Conservation (phyloP, 176 grass and related monocot species). For the Triticum urartu region DNA sequence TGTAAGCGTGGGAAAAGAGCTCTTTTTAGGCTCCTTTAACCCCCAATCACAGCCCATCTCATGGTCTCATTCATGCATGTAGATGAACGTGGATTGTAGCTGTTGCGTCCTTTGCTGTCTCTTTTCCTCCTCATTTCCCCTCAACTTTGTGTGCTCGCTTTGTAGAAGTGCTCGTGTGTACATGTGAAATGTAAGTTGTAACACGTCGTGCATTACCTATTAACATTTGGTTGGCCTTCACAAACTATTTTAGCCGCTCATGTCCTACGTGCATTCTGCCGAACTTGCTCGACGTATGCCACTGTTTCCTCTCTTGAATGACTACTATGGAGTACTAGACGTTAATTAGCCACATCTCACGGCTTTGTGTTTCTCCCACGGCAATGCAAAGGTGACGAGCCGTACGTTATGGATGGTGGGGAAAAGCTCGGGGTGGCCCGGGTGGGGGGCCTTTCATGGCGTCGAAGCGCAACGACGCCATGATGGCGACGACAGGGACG, state of each 20-base stretch:
- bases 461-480: constrained; percentile 9
- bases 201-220: too few relatives aligned
- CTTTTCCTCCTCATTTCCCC: not conserved
- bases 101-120: not conserved
- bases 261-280: too few relatives aligned
- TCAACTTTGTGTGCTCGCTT: not conserved
- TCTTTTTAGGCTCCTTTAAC: constrained; percentile 45
- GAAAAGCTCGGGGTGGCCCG: constrained; percentile 32
- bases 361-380: too few relatives aligned
- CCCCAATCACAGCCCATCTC: not conserved
- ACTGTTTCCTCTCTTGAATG: too few relatives aligned
- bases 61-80: not conserved
- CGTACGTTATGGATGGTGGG: not conserved
- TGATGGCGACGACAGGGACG: constrained; percentile 24
- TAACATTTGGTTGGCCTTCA: too few relatives aligned
- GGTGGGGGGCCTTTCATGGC: constrained; percentile 15
- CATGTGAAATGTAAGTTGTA: not conserved
- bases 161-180: not conserved
- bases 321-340: too few relatives aligned
- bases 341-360: too few relatives aligned
- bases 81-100: constrained; percentile 32
- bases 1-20: constrained; percentile 42
- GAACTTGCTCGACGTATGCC: too few relatives aligned
- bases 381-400: not conserved
- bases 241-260: too few relatives aligned